Evolutionary conservation across 306 rosid genomes (phyloP).

Genomic region (Acacia crassicarpa): DNA sequence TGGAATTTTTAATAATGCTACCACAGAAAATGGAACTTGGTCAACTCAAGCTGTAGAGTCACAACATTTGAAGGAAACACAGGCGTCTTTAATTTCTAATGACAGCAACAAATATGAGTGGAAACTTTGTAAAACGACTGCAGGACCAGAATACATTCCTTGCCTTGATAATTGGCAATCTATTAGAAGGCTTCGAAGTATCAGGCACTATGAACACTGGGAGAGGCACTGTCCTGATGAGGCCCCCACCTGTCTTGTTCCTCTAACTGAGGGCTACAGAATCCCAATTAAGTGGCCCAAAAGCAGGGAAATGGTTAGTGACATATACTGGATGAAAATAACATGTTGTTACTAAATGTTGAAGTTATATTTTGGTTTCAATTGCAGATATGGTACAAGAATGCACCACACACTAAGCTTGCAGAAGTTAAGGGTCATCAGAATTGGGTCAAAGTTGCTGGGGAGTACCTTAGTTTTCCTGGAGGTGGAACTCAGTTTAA

Average conservation of each 20-base stretch:
- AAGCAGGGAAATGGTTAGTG: slow-evolving; percentile 77
- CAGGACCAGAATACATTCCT: slow-evolving; percentile 89
- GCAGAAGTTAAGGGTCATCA: slow-evolving; percentile 82
- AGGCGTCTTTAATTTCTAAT: slow-evolving; percentile 28
- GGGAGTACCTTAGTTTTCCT: slow-evolving; percentile 79
- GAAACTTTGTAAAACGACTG: slow-evolving; percentile 71
- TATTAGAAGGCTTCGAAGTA: slow-evolving; percentile 59
- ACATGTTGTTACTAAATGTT: slow-evolving; percentile 24
- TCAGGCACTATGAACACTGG: slow-evolving; percentile 64
- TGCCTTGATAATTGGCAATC: slow-evolving; percentile 78
- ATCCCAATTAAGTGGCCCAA: slow-evolving; percentile 71
- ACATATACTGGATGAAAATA: background rate
- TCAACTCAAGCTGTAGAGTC: slow-evolving; percentile 53
- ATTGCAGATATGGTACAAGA: slow-evolving; percentile 79
- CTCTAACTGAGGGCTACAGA: slow-evolving; percentile 75
- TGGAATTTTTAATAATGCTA: slow-evolving; percentile 45
- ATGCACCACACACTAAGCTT: slow-evolving; percentile 78
- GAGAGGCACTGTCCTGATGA: slow-evolving; percentile 90
- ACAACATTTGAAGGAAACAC: slow-evolving; percentile 48
- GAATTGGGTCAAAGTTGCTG: slow-evolving; percentile 86
- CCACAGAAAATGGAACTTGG: slow-evolving; percentile 49
- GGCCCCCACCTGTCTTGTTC: slow-evolving; percentile 72
- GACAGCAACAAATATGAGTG: slow-evolving; percentile 43
- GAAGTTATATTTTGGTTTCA: slow-evolving; percentile 34
- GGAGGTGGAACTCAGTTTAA: slow-evolving; percentile 95